Conservation (phyloP, 1,139 yeast species). For the Ogataea hybrid region DNA sequence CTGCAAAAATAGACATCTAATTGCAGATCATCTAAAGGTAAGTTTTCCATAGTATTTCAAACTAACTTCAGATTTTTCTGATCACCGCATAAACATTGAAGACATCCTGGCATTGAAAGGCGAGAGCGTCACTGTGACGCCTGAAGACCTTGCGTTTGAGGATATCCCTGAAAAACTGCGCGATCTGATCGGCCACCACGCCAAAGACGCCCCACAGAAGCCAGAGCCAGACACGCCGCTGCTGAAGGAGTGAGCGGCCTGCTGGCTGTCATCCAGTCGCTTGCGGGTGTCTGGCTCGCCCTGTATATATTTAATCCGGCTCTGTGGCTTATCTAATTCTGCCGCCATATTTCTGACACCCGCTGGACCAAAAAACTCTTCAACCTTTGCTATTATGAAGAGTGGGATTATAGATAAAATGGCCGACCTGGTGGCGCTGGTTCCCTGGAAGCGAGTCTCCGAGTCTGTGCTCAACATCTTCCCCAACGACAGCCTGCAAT, state of each 20-base stretch:
- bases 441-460: constrained; percentile 15
- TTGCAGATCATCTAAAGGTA: constrained; percentile 82
- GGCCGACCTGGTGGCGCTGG: constrained; percentile 2
- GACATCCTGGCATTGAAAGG: constrained; percentile 80
- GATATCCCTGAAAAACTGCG: constrained; percentile 70
- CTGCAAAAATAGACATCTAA: constrained; percentile 82
- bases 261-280: neutral
- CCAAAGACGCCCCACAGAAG: constrained; percentile 57
- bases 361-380: constrained; percentile 5
- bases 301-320: neutral
- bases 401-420: constrained; percentile 13
- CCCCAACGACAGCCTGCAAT: constrained; percentile 21
- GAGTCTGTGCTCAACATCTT: constrained; percentile 3
- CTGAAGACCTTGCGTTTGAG: constrained; percentile 66
- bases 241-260: neutral
- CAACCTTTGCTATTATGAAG: constrained; percentile 16
- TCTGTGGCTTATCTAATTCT: constrained; percentile 1
- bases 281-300: neutral
- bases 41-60: constrained; percentile 15
- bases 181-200: constrained; percentile 55
- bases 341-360: constrained; percentile 7
- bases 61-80: constrained; percentile 58
- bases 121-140: constrained; percentile 59
- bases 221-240: constrained; percentile 6
- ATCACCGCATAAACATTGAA: constrained; percentile 68